Evolutionary conservation across 192 early-diverging fungal genomes (phyloP), one percentile per base, ranked within the genome.

Genomic region (Coemansia sp.): DNA sequence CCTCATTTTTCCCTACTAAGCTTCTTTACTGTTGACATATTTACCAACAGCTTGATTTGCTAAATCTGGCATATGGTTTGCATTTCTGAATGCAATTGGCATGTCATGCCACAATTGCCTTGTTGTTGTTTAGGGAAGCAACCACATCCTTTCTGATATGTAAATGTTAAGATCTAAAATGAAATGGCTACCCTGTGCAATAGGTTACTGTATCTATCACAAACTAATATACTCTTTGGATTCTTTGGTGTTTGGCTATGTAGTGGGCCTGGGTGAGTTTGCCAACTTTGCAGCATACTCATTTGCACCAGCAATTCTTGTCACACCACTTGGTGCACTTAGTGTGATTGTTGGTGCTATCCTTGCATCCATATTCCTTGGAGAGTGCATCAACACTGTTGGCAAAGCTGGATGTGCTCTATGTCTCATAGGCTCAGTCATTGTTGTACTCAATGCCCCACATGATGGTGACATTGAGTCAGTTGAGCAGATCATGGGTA

Each of bases 231-330:
- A 5, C 1, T 18, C 44, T 46, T 46, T 18, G 16, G 1, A 14
- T 18, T 15, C 2, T 15, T 18, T 26, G 21, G 51, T 53, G 4
- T 12, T 53, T 53, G 51, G 26, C 24, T 52, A 6, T 73, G 57
- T 85, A 94, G 92, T 98, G 96, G 90, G 90, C 7, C 70, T 94
- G 35, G 96, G 96, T 62, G 96, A 98, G 84, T 83, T 93, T 64
- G 92, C 92, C 63, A 98, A 98, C 83, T 97, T 98, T 86, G 85
- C 92, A 3, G 96, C 96, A 11, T 98, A 98, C 73, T 91, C 93
- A 36, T 98, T 93, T 88, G 95, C 94, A 44, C 96, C 96, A 2
- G 94, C 96, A 41, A 95, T 98, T 74, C 85, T 98, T 49, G 94
- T 98, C 6, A 98, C 96, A 35, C 96, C 96, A 4, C 83, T 98